Conservation (phyloP, 306 rosid species). For the Dicorynia guianensis region DNA sequence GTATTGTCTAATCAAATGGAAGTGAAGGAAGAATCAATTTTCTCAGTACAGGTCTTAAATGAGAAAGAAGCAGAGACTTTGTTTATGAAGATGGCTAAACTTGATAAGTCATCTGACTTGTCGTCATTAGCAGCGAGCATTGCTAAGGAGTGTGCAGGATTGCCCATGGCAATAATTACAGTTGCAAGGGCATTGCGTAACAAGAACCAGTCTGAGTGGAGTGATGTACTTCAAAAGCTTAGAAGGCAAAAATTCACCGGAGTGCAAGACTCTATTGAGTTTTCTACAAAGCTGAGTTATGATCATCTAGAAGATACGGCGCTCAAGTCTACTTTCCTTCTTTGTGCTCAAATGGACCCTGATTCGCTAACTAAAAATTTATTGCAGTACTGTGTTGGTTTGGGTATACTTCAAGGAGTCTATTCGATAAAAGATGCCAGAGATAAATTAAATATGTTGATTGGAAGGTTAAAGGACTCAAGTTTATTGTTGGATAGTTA, state of each 20-base stretch:
- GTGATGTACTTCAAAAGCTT: too few species aligned
- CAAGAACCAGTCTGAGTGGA: too few species aligned
- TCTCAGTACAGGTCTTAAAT: neutral
- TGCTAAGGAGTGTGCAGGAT: too few species aligned
- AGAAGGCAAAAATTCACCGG: too few species aligned
- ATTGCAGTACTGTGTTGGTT: constrained; percentile 24
- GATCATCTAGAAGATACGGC: neutral
- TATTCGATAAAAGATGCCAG: neutral
- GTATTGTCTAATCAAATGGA: constrained; percentile 27
- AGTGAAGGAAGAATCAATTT: neutral
- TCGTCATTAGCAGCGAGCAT: too few species aligned
- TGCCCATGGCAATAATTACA: too few species aligned
- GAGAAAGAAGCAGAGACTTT: constrained; percentile 5
- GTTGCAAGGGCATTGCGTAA: too few species aligned
- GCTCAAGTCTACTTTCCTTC: neutral
- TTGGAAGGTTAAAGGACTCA: neutral
- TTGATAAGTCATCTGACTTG: neutral
- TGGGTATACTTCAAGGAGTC: constrained; percentile 17
- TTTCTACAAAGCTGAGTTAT: neutral
- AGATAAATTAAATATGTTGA: too few species aligned
- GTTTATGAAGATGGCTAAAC: constrained; percentile 26
- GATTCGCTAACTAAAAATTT: rapidly evolving
- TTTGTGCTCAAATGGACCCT: neutral
- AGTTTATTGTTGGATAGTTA: neutral
- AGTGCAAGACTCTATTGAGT: neutral